phyloP scores from a whole-genome alignment of 352 stramenopile species.

The Pythium aphanidermatum region DNA sequence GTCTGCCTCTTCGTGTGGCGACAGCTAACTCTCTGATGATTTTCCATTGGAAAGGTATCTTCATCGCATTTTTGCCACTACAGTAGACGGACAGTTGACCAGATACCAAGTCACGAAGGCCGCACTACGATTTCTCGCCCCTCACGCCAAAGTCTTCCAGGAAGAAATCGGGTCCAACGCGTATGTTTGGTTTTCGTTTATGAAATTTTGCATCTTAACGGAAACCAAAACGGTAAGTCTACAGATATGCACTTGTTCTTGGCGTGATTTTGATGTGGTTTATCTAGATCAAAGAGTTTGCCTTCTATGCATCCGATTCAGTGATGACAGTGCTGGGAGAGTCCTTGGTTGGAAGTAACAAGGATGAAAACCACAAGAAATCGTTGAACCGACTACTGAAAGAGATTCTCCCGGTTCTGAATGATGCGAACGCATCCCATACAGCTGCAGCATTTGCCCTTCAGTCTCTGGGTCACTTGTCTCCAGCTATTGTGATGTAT shows the following conservation, averaged over 20 bases:
- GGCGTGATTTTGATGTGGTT: not conserved
- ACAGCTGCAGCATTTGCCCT: constrained; percentile 46
- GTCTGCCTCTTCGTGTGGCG: too few relatives aligned
- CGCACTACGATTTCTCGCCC: constrained; percentile 42
- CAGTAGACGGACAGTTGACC: constrained; percentile 48
- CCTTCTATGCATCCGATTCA: constrained; percentile 37
- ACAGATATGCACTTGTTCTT: not conserved
- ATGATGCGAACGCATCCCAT: constrained; percentile 29
- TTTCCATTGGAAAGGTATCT: constrained; percentile 36
- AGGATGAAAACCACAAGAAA: constrained; percentile 54
- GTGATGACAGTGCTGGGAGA: constrained; percentile 37
- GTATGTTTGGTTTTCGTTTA: constrained; percentile 56
- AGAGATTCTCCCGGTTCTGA: constrained; percentile 56
- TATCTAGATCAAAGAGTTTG: constrained; percentile 74
- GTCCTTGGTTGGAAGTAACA: constrained; percentile 31
- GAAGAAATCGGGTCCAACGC: constrained; percentile 51
- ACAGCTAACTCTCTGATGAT: too few relatives aligned
- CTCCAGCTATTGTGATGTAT: constrained; percentile 39
- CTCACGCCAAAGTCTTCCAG: constrained; percentile 33
- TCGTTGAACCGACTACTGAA: constrained; percentile 68
- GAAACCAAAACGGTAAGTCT: constrained; percentile 66
- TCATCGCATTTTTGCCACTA: constrained; percentile 50
- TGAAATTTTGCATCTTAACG: constrained; percentile 57
- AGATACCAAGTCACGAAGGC: constrained; percentile 65
- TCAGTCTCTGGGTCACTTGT: constrained; percentile 40